Conservation (phyloP, 805 yeast species). For the Tanozyma kutaoensis region DNA sequence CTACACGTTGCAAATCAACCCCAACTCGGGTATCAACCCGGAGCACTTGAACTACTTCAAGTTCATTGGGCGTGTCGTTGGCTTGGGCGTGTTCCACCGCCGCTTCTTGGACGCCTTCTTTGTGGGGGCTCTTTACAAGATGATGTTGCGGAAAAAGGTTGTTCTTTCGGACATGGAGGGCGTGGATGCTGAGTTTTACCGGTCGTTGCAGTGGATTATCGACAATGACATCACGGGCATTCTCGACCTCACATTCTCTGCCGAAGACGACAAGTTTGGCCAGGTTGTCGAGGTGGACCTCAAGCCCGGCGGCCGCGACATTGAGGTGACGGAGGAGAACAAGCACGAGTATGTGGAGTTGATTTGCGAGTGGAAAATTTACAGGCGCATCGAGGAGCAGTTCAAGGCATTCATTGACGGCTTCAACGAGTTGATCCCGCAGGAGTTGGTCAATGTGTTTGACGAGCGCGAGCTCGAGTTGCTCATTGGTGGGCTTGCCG, state of each 20-base stretch:
- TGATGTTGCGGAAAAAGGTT: conserved; percentile 93
- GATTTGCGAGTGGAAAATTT: conserved; percentile 92
- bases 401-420: conserved; percentile 95
- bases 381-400: conserved; percentile 87
- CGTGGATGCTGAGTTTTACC: conserved; percentile 93
- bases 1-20: conserved; percentile 94
- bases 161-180: conserved; percentile 97
- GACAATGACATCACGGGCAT: conserved; percentile 83
- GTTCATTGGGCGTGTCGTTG: conserved; percentile 96
- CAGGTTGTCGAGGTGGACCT: conserved; percentile 81
- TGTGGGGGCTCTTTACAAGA: conserved; percentile 94
- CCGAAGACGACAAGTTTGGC: conserved; percentile 90
- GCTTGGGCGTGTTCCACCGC: conserved; percentile 96
- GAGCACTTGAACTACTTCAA: conserved; percentile 97
- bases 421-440: conserved; percentile 93
- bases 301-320: conserved; percentile 76
- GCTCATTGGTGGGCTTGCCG: conserved; percentile 96
- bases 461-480: conserved; percentile 96
- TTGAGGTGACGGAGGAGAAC: conserved; percentile 79
- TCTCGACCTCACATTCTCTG: conserved; percentile 78
- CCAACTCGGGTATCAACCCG: conserved; percentile 92
- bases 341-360: conserved; percentile 92
- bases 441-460: conserved; percentile 89
- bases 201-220: conserved; percentile 89
- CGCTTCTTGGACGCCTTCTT: conserved; percentile 96